Percentiles rank a stretch among this genome's conserved stretches.
These are phyloP conservation scores for Albatrellus ellisii DNA, from an alignment of 768 basidiomycete genomes.

Conservation along the genomic window DNA sequence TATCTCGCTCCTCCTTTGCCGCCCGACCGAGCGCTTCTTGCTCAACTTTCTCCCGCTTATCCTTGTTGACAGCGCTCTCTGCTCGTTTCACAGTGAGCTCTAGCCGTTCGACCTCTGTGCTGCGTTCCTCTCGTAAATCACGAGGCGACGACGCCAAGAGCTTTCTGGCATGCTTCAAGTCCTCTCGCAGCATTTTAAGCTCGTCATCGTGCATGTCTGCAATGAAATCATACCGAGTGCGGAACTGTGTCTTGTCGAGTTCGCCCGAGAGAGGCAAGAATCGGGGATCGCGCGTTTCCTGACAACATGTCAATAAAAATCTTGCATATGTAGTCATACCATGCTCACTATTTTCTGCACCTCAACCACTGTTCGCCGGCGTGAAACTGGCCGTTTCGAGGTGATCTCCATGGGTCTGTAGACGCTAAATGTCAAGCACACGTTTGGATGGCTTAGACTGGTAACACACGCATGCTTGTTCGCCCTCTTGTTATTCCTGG, in stretches of 20 bases:
- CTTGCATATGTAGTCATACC: not conserved
- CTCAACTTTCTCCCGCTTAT: constrained; percentile 58
- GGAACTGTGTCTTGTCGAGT: constrained; percentile 52
- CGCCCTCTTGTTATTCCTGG: constrained; percentile 37
- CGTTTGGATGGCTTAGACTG: not conserved
- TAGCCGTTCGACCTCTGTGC: constrained; percentile 53
- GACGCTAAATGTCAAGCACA: constrained; percentile 1
- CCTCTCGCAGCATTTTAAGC: constrained; percentile 47
- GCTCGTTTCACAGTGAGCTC: constrained; percentile 64
- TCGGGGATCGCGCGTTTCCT: constrained; percentile 81
- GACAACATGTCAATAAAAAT: not conserved
- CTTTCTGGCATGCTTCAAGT: constrained; percentile 57
- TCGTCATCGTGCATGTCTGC: constrained; percentile 51
- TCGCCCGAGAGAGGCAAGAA: constrained; percentile 66
- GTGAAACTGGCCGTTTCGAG: constrained; percentile 74
- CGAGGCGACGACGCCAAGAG: constrained; percentile 45
- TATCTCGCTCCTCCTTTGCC: constrained; percentile 44
- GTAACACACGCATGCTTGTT: constrained; percentile 78
- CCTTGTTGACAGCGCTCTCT: constrained; percentile 66
- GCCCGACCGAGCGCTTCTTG: constrained; percentile 41
- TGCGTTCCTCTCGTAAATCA: constrained; percentile 44
- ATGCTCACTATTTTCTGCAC: constrained; percentile 40
- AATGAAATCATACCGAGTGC: constrained; percentile 63
- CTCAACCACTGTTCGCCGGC: constrained; percentile 58
- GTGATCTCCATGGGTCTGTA: constrained; percentile 68